A percentile compares a stretch with the other conserved stretches of the same genome.
These are phyloP conservation scores for Euryodendron excelsum DNA, from an alignment of 148 eudicot species.

Conservation along the genomic window DNA sequence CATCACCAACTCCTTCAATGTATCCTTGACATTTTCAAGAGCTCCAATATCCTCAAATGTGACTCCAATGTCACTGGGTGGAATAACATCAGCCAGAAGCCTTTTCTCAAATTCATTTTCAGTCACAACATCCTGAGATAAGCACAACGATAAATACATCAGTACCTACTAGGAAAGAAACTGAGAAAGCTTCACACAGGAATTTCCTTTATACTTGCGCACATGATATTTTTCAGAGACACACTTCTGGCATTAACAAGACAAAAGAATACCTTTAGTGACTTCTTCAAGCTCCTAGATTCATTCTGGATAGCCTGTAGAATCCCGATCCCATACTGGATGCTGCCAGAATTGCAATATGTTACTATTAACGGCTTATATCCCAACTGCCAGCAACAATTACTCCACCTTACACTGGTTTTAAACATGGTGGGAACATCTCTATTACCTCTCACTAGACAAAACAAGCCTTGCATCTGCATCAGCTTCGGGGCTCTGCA, in stretches of 20 bases:
- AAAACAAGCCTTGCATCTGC: slow-evolving; percentile 53
- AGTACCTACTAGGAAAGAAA: neutral
- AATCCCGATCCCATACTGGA: slow-evolving; percentile 65
- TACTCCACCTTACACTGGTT: neutral
- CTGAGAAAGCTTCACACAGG: neutral
- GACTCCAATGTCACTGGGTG: slow-evolving; percentile 92
- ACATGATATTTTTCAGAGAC: neutral
- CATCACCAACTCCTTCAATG: slow-evolving; percentile 94
- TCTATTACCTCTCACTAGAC: slow-evolving; percentile 59
- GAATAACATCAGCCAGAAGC: slow-evolving; percentile 81
- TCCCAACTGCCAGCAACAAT: neutral
- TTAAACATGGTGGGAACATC: neutral
- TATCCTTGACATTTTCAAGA: slow-evolving; percentile 91
- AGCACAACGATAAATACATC: slow-evolving; percentile 9
- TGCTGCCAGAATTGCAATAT: slow-evolving; percentile 45
- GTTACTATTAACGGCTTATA: neutral
- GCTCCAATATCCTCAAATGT: slow-evolving; percentile 98
- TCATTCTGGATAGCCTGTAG: slow-evolving; percentile 74
- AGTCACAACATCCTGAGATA: slow-evolving; percentile 74
- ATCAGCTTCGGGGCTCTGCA: slow-evolving; percentile 47
- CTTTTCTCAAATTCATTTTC: slow-evolving; percentile 94
- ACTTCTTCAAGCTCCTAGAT: slow-evolving; percentile 76
- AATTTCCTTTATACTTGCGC: neutral
- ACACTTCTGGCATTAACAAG: neutral
- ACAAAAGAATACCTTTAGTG: slow-evolving; percentile 58